Base-by-base conservation (phyloP, 2,329 filamentous ascomycete genomes). In the Xylaria sp. region DNA sequence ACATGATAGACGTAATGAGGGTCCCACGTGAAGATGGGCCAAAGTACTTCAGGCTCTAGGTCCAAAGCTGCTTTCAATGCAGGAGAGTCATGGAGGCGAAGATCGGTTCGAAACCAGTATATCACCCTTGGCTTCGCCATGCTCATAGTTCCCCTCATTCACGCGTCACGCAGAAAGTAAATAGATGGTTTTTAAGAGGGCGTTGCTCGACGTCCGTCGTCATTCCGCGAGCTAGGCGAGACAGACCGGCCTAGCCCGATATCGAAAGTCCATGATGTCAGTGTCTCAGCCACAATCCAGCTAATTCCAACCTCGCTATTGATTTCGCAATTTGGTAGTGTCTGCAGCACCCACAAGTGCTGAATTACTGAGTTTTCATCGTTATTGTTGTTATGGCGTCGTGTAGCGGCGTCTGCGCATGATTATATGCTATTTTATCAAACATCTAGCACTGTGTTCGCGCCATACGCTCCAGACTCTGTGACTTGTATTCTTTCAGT, bases 21-120 rank as follows among this genome's bases (percentile, higher is more conserved):
- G 72, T 92, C 90, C 89, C 90, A 93, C 1, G 88, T 91, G 82
- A 90, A 93, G 46, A 93, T 84, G 0, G 90, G 90, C 79, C 89
- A 93, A 25, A 93, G 78, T 19, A 83, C 85, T 54, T 84, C 83
- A 1, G 90, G 89, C 0, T 90, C 80, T 6, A 93, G 80, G 60
- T 90, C 87, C 7, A 93, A 76, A 0, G 90, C 90, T 2, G 89
- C 89, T 72, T 87, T 83, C 25, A 93, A 79, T 1, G 89, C 90
- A 8, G 90, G 90, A 0, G 89, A 92, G 74, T 93, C 90, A 75
- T 93, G 90, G 2, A 93, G 83, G 19, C 90, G 87, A 10, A 93
- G 80, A 72, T 93, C 90, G 5, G 90, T 93, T 56, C 90, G 85
- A 70, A 92, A 92, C 90, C 90, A 92, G 73, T 91, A 92, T 33